Conservation (phyloP, 768 basidiomycete genomes). For the Lactifluus volemus region DNA sequence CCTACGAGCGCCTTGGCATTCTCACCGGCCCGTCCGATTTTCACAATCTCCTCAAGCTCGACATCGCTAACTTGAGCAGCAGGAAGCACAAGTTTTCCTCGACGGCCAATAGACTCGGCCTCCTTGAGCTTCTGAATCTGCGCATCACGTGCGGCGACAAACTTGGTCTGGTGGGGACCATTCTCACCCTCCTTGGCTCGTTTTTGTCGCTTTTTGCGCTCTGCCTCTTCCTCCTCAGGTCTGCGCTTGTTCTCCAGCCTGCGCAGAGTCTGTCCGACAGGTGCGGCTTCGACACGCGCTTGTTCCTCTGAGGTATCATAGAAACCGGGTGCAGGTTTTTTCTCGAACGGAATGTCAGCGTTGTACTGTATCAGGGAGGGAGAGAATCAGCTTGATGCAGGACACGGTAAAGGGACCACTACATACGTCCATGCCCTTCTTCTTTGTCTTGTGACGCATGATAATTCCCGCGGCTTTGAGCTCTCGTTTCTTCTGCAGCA, state of each 20-base stretch:
- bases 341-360: conserved; percentile 97
- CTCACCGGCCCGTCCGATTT: conserved; percentile 91
- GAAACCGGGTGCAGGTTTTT: conserved; percentile 90
- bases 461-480: conserved; percentile 98
- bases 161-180: conserved; percentile 76
- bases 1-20: conserved; percentile 78
- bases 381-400: conserved; percentile 9
- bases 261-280: conserved; percentile 83
- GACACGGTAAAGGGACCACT: neutral
- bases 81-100: conserved; percentile 79
- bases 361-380: conserved; percentile 60
- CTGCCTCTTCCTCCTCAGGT: conserved; percentile 88
- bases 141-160: conserved; percentile 92
- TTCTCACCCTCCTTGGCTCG: conserved; percentile 62
- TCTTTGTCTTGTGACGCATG: conserved; percentile 90
- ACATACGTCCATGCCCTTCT: conserved; percentile 94
- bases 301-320: conserved; percentile 96
- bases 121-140: conserved; percentile 98
- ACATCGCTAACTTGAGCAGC: conserved; percentile 87
- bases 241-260: conserved; percentile 95
- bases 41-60: conserved; percentile 96
- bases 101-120: conserved; percentile 86
- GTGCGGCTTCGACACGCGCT: conserved; percentile 76
- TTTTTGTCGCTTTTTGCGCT: conserved; percentile 82
- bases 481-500: conserved; percentile 95